phyloP scores from a whole-genome alignment of 176 grass and related monocot species.

The Elymus sibiricus region DNA sequence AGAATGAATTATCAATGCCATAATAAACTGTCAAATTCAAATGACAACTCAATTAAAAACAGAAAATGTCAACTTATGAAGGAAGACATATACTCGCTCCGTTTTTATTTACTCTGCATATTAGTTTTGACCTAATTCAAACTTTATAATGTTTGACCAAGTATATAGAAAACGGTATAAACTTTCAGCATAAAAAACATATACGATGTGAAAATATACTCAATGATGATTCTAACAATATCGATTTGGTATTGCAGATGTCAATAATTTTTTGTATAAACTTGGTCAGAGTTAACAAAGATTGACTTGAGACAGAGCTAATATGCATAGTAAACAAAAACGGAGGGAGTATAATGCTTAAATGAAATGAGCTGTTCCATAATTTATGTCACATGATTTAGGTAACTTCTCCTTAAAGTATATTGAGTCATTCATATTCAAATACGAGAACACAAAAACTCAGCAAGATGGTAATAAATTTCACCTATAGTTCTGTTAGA shows the following conservation, averaged over 20 bases:
- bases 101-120: too few species aligned
- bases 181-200: too few species aligned
- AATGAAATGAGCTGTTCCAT: not conserved
- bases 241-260: too few species aligned
- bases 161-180: too few species aligned
- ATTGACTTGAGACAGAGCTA: too few species aligned
- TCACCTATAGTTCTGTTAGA: not conserved
- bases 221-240: too few species aligned
- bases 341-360: not conserved
- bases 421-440: not conserved
- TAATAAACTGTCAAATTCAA: conserved; percentile 77
- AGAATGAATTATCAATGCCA: conserved; percentile 72
- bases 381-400: conserved; percentile 18
- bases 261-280: too few species aligned
- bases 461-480: conserved; percentile 7
- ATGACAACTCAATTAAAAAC: conserved; percentile 9
- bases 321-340: too few species aligned
- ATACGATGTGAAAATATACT: too few species aligned
- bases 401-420: not conserved
- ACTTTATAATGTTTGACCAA: too few species aligned
- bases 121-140: too few species aligned
- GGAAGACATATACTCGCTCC: not conserved
- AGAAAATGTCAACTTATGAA: conserved; percentile 6
- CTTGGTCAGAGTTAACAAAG: too few species aligned
- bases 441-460: conserved; percentile 4